Base-by-base conservation (phyloP, 2,329 filamentous ascomycete genomes). In the Trichoderma endophyticum region DNA sequence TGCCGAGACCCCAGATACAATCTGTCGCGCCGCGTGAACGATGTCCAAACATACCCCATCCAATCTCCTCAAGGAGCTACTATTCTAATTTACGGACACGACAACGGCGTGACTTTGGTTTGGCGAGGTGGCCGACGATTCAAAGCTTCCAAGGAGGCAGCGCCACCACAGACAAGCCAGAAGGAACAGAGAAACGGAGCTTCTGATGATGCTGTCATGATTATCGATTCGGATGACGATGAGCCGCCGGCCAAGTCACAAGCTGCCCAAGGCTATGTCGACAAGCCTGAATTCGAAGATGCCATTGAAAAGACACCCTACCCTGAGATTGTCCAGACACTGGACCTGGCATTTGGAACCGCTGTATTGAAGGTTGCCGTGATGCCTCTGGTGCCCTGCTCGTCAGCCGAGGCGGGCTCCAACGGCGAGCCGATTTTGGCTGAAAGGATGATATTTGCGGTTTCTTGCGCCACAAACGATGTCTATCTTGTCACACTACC, bases 111-210 rank as follows among this genome's bases (percentile, higher is more conserved):
- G 56, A 89, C 86, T 3, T 76, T 91, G 48, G 79, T 89, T 28
- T 92, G 90, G 90, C 86, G 88, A 56, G 90, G 90, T 60, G 89
- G 89, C 12, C 85, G 84, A 65, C 83, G 84, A n/a, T 87, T 91
- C 76, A 91, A 89, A 77, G 73, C 82, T 2, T 74, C 79, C 1
- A 79, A 82, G 48, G 82, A 84, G 66, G 75, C 78, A 18, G 73
- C 75, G 2, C 74, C 75, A 15, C 30, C 26, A 18, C 32, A 69
- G 21, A 32, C 68, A 28, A 63, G 34, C 11, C 81, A 81, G 9
- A 81, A 81, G 72, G 81, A 82, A 72, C 88, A 87, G 74, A 82
- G 84, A 61, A 90, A 90, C 74, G 88, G 88, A 14, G 75, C 81
- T 0, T 77, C 79, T 4, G 84, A 86, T 21, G 87, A 89, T 76